These are phyloP conservation scores for Sclerotinia borealis DNA, from an alignment of 2,329 filamentous ascomycete species.

Conservation along the genomic window DNA sequence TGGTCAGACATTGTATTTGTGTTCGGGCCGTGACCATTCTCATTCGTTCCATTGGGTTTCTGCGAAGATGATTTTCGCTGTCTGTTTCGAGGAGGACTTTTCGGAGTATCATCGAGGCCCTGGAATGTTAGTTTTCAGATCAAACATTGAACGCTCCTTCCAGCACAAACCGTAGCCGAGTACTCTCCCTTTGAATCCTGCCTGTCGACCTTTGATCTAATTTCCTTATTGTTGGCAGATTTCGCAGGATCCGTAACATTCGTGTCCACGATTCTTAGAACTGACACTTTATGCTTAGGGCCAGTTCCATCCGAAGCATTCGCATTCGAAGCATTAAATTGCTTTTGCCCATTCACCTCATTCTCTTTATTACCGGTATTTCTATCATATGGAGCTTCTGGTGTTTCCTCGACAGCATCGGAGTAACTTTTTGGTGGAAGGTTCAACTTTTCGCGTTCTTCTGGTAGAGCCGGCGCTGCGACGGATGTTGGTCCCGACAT, in stretches of 20 bases:
- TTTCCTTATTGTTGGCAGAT: slow-evolving; percentile 13
- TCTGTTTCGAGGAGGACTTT: slow-evolving; percentile 24
- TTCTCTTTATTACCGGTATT: slow-evolving; percentile 7
- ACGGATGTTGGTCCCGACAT: slow-evolving; percentile 13
- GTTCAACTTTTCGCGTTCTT: slow-evolving; percentile 31
- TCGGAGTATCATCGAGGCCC: slow-evolving; percentile 30
- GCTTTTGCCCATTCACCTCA: not conserved
- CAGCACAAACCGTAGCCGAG: slow-evolving; percentile 23
- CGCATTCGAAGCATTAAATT: slow-evolving; percentile 13
- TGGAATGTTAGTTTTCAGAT: slow-evolving; percentile 15
- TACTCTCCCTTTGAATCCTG: slow-evolving; percentile 27
- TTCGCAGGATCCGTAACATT: slow-evolving; percentile 14
- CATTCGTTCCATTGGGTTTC: slow-evolving; percentile 20
- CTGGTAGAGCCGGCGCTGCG: slow-evolving; percentile 31
- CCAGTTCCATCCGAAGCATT: not conserved
- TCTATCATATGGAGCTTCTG: slow-evolving; percentile 10
- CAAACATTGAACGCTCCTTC: not conserved
- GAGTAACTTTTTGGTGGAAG: slow-evolving; percentile 37
- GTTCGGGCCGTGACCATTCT: slow-evolving; percentile 9
- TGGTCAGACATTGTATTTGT: slow-evolving; percentile 1
- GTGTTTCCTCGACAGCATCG: slow-evolving; percentile 30
- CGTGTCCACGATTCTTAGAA: slow-evolving; percentile 28
- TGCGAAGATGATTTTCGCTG: slow-evolving; percentile 24
- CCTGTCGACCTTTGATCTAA: slow-evolving; percentile 20
- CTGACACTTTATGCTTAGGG: slow-evolving; percentile 19